A percentile compares a stretch with the other conserved stretches of the same genome.
Conservation (phyloP, 1,139 yeast genomes). For the Taphrina sp. region DNA sequence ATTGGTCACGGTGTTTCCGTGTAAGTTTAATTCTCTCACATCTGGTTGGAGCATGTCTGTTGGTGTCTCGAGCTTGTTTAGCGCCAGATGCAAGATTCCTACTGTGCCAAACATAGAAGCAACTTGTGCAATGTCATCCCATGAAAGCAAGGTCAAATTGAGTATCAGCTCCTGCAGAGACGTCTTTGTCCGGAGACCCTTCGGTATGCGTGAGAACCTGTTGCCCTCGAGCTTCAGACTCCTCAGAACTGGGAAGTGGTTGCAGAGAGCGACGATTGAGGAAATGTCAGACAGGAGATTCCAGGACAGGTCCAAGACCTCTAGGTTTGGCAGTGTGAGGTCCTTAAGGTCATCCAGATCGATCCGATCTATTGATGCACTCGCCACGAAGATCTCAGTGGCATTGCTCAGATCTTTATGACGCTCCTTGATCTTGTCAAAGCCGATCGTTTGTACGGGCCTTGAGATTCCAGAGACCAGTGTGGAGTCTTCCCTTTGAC, state of each 20-base stretch:
- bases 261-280: neutral
- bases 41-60: neutral
- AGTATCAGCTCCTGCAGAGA: no score
- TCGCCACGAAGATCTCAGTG: slow-evolving; percentile 8
- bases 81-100: neutral
- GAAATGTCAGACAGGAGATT: slow-evolving; percentile 5
- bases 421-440: slow-evolving; percentile 12
- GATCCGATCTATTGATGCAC: neutral
- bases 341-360: neutral
- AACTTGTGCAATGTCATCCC: no score
- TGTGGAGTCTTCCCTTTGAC: slow-evolving; percentile 1
- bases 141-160: no score
- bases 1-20: slow-evolving; percentile 11
- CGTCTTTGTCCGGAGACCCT: no score
- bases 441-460: slow-evolving; percentile 20
- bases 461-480: slow-evolving; percentile 3
- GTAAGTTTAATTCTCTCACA: neutral
- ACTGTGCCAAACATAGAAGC: neutral
- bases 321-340: neutral
- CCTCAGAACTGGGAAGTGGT: slow-evolving; percentile 1
- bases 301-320: slow-evolving; percentile 19
- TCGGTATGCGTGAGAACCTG: slow-evolving; percentile 3
- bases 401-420: neutral
- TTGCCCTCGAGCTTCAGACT: slow-evolving; percentile 28
- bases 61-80: slow-evolving; percentile 5